Evolutionary conservation across 2,329 filamentous ascomycete genomes (phyloP).

Genomic region (Cercospora berteroae): DNA sequence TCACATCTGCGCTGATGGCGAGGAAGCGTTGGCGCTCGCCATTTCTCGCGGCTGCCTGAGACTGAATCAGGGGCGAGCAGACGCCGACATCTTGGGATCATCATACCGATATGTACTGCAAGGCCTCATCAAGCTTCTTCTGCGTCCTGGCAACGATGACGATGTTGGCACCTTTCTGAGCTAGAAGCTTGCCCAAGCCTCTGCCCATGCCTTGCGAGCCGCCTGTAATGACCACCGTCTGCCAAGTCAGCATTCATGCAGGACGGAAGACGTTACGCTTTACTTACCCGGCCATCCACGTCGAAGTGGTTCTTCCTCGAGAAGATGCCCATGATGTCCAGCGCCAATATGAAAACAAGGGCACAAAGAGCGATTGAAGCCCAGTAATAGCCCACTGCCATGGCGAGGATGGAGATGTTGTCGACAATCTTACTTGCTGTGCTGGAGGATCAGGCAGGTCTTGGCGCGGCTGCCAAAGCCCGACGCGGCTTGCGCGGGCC

Average conservation of each 20-base stretch:
- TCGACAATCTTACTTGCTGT: no score
- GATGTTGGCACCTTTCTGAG: constrained; percentile 80
- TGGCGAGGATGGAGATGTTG: constrained; percentile 17
- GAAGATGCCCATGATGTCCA: constrained; percentile 66
- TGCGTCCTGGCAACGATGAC: constrained; percentile 79
- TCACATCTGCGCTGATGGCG: constrained; percentile 80
- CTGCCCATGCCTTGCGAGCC: constrained; percentile 91
- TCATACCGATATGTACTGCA: constrained; percentile 60
- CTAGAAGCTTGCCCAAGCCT: constrained; percentile 69
- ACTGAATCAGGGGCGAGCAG: neutral
- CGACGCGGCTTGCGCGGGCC: neutral
- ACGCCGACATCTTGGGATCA: neutral
- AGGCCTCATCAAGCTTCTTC: constrained; percentile 68
- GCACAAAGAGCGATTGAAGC: constrained; percentile 38
- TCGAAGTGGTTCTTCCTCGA: constrained; percentile 71
- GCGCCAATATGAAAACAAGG: constrained; percentile 40
- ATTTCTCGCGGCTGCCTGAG: constrained; percentile 63
- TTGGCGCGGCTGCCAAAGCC: neutral
- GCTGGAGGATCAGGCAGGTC: neutral
- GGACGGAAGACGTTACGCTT: neutral
- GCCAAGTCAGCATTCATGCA: constrained; percentile 14
- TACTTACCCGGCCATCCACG: constrained; percentile 74
- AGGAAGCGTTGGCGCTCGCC: constrained; percentile 72
- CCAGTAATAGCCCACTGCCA: constrained; percentile 41
- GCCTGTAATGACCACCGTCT: constrained; percentile 89